Conservation (phyloP, 495 filamentous ascomycete genomes). For the Lentithecium fluviatile region DNA sequence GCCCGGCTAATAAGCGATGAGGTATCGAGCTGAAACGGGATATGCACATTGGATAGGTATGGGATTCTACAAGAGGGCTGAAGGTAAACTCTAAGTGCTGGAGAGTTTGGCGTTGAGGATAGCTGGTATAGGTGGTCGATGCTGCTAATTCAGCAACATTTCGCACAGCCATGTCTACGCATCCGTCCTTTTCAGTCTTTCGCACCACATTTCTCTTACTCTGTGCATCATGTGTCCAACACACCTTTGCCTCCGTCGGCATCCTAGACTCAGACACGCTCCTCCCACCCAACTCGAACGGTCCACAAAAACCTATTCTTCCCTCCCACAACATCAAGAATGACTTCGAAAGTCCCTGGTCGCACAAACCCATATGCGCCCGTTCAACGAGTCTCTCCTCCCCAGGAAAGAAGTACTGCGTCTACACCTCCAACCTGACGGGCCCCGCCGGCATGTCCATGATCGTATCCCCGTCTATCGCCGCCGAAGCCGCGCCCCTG, state of each 20-base stretch:
- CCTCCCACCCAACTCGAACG: neutral
- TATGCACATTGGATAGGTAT: too few relatives aligned
- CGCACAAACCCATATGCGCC: conserved; percentile 5
- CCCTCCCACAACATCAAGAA: neutral
- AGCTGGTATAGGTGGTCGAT: too few relatives aligned
- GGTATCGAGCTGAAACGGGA: too few relatives aligned
- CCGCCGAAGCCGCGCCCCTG: neutral
- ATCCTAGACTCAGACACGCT: neutral
- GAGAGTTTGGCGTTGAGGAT: too few relatives aligned
- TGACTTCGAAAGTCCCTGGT: conserved; percentile 2
- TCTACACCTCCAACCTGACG: conserved; percentile 11
- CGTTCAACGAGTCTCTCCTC: neutral
- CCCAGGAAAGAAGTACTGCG: conserved; percentile 11
- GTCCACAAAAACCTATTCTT: neutral
- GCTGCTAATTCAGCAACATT: too few relatives aligned
- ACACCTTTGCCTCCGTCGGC: neutral
- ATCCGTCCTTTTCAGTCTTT: neutral
- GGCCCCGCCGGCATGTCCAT: conserved; percentile 6
- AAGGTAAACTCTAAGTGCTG: too few relatives aligned
- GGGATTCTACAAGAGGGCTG: too few relatives aligned
- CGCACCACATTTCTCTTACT: neutral
- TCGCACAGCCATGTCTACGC: neutral
- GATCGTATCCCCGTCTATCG: neutral
- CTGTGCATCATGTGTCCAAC: neutral
- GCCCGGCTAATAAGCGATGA: too few relatives aligned